Percentiles rank a stretch among this genome's conserved stretches.
These are phyloP conservation scores for Micractinium sp. DNA, from an alignment of 139 green algal species.

Conservation along the genomic window DNA sequence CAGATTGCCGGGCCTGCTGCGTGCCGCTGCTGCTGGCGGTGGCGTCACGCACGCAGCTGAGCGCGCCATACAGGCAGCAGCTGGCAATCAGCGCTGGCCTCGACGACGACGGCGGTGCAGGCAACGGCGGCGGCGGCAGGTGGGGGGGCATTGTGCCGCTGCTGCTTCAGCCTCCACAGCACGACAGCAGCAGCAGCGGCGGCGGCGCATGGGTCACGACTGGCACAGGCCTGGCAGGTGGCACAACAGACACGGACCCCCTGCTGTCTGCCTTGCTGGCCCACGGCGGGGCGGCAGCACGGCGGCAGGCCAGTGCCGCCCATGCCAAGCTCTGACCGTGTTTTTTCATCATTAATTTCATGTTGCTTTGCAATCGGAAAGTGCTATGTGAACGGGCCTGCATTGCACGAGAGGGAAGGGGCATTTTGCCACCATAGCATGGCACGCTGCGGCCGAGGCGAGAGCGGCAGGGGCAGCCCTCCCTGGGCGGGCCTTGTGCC, in stretches of 20 bases:
- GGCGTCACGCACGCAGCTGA: neutral
- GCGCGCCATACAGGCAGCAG: neutral
- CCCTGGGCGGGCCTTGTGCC: too few species aligned
- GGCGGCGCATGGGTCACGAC: neutral
- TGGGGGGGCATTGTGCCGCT: neutral
- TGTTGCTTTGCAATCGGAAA: too few species aligned
- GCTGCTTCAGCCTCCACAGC: neutral
- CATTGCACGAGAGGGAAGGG: too few species aligned
- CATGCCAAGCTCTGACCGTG: neutral
- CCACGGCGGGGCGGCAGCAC: neutral
- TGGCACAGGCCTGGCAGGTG: neutral
- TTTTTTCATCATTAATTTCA: too few species aligned
- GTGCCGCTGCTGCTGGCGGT: conserved; percentile 23
- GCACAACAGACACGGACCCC: neutral
- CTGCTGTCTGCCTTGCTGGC: neutral
- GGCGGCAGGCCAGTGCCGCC: neutral
- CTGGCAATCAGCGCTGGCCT: neutral
- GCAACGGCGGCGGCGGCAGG: neutral
- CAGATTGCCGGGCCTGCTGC: neutral
- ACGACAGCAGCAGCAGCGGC: neutral
- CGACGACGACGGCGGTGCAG: neutral
- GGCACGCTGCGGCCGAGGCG: too few species aligned
- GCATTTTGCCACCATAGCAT: too few species aligned
- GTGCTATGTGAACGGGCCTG: too few species aligned
- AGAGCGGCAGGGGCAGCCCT: too few species aligned